Evolutionary conservation across 495 filamentous ascomycete species (phyloP).

Genomic region (Neurospora sp.): DNA sequence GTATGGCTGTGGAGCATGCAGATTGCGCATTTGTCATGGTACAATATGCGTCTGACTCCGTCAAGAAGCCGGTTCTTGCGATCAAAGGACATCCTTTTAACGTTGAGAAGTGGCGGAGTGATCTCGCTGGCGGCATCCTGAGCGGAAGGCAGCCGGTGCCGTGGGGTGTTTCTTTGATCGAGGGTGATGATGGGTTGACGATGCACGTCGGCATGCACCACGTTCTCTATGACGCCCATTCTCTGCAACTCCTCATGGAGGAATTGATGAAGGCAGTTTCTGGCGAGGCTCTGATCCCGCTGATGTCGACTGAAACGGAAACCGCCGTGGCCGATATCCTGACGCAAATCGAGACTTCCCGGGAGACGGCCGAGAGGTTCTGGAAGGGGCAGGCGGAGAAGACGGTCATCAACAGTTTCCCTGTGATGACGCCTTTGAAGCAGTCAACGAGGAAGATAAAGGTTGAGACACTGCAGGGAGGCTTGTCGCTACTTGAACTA

Average conservation of each 20-base stretch:
- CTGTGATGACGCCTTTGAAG: constrained; percentile 54
- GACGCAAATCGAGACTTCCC: constrained; percentile 22
- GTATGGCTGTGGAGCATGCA: constrained; percentile 49
- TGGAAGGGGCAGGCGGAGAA: constrained; percentile 49
- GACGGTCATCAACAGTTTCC: constrained; percentile 52
- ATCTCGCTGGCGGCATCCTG: constrained; percentile 5
- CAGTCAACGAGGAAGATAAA: constrained; percentile 26
- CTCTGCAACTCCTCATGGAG: constrained; percentile 48
- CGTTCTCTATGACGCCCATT: constrained; percentile 69
- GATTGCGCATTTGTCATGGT: constrained; percentile 58
- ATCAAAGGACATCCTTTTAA: constrained; percentile 11
- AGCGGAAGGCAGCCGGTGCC: constrained; percentile 8
- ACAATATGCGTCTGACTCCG: constrained; percentile 27
- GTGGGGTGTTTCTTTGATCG: constrained; percentile 23
- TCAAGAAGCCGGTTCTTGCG: neutral
- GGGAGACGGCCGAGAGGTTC: constrained; percentile 37
- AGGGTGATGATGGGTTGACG: constrained; percentile 21
- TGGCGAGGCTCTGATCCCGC: neutral
- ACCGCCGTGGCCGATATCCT: constrained; percentile 44
- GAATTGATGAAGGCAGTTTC: constrained; percentile 33
- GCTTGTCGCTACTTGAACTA: constrained; percentile 29
- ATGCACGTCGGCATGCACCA: constrained; percentile 50
- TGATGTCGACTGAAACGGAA: constrained; percentile 19
- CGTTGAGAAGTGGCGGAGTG: constrained; percentile 20
- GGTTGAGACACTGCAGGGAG: constrained; percentile 31